Conservation (phyloP, 163 green algal species). For the Dunaliella salina region DNA sequence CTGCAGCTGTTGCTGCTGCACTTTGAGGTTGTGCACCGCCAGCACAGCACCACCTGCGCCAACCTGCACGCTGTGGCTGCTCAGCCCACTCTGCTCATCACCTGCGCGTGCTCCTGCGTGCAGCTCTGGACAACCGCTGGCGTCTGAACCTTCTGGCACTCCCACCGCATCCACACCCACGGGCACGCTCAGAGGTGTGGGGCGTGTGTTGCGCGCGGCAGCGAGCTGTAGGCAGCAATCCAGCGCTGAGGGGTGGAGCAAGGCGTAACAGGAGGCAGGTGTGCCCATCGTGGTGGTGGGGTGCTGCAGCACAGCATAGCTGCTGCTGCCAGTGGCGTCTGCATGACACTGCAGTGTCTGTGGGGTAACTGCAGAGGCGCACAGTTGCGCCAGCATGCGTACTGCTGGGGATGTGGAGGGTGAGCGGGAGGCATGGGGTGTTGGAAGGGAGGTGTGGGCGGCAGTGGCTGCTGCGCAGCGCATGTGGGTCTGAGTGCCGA, state of each 20-base stretch:
- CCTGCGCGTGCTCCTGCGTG: neutral
- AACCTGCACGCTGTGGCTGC: neutral
- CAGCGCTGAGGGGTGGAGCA: conserved; percentile 47
- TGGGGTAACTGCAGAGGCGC: neutral
- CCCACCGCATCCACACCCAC: conserved; percentile 14
- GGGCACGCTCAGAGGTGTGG: conserved; percentile 14
- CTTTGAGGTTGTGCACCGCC: neutral
- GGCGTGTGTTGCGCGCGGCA: conserved; percentile 22
- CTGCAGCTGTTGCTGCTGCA: conserved; percentile 22
- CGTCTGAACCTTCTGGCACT: neutral
- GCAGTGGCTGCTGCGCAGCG: neutral
- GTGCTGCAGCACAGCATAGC: neutral
- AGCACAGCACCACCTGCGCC: neutral
- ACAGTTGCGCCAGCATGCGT: neutral
- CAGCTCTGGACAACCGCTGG: neutral
- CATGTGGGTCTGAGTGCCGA: neutral
- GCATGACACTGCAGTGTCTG: neutral
- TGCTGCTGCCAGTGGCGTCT: neutral
- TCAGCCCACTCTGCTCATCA: neutral
- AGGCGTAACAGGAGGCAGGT: neutral
- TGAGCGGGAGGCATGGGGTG: neutral
- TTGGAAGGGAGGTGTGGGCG: neutral
- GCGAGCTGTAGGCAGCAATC: conserved; percentile 48
- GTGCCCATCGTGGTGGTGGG: neutral
- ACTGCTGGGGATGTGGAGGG: neutral